A percentile compares a stretch with the other conserved stretches of the same genome.
Conservation (phyloP, 345 rosid species). For the Aegle marmelos region DNA sequence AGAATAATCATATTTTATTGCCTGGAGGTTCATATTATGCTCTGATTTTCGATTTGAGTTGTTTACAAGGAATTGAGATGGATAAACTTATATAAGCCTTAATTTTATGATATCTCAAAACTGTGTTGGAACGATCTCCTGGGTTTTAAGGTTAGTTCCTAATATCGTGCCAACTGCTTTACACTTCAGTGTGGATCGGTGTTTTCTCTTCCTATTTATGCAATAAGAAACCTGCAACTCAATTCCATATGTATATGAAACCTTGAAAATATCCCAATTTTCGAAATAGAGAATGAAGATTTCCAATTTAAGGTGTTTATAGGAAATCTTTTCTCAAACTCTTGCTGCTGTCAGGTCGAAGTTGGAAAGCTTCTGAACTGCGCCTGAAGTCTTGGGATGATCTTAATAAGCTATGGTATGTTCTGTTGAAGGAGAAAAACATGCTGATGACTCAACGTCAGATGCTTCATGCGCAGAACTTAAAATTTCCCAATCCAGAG, state of each 20-base stretch:
- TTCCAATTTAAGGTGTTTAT: not conserved
- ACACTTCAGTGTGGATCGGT: not conserved
- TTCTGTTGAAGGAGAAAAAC: constrained; percentile 89
- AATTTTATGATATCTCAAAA: not conserved
- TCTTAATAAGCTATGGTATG: constrained; percentile 90
- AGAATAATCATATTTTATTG: not conserved
- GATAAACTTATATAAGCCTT: not conserved
- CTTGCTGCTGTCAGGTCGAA: constrained; percentile 54
- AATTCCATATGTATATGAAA: not conserved
- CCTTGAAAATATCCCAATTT: not conserved
- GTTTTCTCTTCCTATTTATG: not conserved
- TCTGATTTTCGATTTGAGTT: not conserved
- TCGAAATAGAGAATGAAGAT: not conserved
- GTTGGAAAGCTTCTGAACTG: constrained; percentile 95
- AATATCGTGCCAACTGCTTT: not conserved
- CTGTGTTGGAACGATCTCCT: not conserved
- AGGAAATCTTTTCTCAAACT: not conserved
- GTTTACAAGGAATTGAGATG: not conserved
- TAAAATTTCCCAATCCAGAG: constrained; percentile 90
- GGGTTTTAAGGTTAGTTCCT: not conserved
- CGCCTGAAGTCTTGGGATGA: constrained; percentile 92
- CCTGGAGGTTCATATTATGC: not conserved
- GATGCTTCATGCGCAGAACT: constrained; percentile 89
- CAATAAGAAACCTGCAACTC: not conserved
- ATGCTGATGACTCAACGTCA: constrained; percentile 97